Conservation (phyloP, 1,284 basidiomycete species). For the Puccinia horiana region DNA sequence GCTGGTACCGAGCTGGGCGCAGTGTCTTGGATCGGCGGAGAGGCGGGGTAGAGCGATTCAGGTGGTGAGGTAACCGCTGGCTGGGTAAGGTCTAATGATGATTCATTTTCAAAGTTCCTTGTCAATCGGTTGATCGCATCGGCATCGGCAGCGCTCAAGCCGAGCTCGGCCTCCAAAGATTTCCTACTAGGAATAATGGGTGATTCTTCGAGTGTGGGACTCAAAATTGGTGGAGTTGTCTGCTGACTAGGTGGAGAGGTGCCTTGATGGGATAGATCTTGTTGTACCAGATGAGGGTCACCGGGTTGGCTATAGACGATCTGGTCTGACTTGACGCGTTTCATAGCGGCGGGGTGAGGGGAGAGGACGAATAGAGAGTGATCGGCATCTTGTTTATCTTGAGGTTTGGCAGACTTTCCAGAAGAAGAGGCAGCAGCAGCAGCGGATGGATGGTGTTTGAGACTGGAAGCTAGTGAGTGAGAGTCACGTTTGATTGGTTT, state of each 20-base stretch:
- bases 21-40: neutral
- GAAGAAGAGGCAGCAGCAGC: neutral
- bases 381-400: neutral
- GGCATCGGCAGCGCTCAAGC: slow-evolving; percentile 11
- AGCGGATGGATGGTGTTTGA: neutral
- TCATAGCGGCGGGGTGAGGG: neutral
- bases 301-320: neutral
- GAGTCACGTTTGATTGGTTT: slow-evolving; percentile 18
- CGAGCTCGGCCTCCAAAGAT: neutral
- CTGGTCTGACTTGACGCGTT: slow-evolving; percentile 33
- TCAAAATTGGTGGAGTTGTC: neutral
- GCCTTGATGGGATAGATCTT: neutral
- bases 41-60: neutral
- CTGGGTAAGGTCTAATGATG: neutral
- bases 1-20: neutral
- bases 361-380: neutral
- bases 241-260: neutral
- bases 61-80: neutral
- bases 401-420: neutral
- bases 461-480: neutral
- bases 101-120: neutral
- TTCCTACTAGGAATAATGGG: neutral
- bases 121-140: slow-evolving; percentile 8
- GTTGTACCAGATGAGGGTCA: neutral
- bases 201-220: neutral